Percentiles rank a stretch among this genome's conserved stretches.
phyloP scores from a whole-genome alignment of 192 early-diverging fungal genomes.

The Geosiphon pyriformis region DNA sequence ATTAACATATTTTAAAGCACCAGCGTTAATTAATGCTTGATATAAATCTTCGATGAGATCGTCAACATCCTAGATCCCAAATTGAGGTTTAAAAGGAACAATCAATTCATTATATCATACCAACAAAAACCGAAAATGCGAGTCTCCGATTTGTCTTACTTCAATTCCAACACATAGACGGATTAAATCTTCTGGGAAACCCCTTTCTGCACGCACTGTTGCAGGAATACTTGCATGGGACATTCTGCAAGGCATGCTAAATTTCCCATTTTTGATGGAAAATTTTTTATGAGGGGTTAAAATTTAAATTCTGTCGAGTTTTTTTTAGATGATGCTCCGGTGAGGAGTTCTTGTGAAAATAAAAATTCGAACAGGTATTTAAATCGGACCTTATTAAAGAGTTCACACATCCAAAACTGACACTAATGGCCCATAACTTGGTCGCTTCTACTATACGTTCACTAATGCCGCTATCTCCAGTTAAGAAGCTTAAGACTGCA shows the following conservation, averaged over 20 bases:
- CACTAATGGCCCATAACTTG: slow-evolving; percentile 85
- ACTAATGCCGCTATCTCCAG: slow-evolving; percentile 72
- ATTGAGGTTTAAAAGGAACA: too few relatives aligned
- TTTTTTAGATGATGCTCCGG: too few relatives aligned
- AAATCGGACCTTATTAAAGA: slow-evolving; percentile 78
- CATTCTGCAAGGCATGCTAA: slow-evolving; percentile 96
- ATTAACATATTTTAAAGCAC: slow-evolving; percentile 38
- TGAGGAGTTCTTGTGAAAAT: too few relatives aligned
- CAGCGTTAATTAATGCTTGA: slow-evolving; percentile 61
- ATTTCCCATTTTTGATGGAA: not conserved
- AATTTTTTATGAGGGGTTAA: too few relatives aligned
- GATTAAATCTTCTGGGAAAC: slow-evolving; percentile 94
- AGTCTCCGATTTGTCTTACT: too few relatives aligned
- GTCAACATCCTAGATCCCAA: slow-evolving; percentile 57
- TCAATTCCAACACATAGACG: slow-evolving; percentile 96
- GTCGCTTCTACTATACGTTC: slow-evolving; percentile 80
- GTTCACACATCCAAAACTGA: slow-evolving; percentile 98
- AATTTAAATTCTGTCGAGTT: too few relatives aligned
- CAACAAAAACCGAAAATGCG: not conserved
- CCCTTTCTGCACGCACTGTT: slow-evolving; percentile 77
- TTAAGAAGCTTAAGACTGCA: slow-evolving; percentile 93
- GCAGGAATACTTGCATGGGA: slow-evolving; percentile 95
- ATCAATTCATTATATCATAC: not conserved
- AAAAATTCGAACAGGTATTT: not conserved
- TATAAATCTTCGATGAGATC: slow-evolving; percentile 88